Percentiles rank a stretch among this genome's conserved stretches.
phyloP scores from a whole-genome alignment of 2,329 filamentous ascomycete genomes.

The Alternaria sp. region DNA sequence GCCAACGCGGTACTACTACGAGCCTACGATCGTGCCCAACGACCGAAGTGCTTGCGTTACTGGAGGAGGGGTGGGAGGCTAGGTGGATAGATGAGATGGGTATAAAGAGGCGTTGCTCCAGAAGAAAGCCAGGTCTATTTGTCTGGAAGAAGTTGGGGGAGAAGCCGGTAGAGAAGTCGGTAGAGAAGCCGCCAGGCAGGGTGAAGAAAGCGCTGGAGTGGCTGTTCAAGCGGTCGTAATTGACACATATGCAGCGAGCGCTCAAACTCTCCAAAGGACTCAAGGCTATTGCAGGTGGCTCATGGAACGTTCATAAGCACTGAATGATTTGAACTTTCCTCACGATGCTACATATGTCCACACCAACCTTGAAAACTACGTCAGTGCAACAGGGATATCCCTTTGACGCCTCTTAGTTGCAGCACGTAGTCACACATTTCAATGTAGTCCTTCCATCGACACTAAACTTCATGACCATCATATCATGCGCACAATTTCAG shows the following conservation, averaged over 20 bases:
- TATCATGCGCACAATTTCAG: not conserved
- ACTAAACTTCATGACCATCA: not conserved
- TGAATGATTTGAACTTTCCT: not conserved
- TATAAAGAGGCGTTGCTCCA: not conserved
- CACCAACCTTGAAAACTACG: not conserved
- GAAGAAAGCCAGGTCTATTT: not conserved
- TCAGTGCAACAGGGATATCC: not conserved
- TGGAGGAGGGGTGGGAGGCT: not conserved
- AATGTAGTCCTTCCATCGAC: not conserved
- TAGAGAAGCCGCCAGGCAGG: not conserved
- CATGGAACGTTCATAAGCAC: not conserved
- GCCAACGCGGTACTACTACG: not conserved
- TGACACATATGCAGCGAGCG: not conserved
- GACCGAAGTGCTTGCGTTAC: not conserved
- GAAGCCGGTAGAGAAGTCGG: not conserved
- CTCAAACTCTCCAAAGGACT: not conserved
- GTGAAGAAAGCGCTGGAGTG: not conserved
- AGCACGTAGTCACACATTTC: not conserved
- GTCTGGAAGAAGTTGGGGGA: not conserved
- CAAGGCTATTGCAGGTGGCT: not conserved
- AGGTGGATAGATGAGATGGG: not conserved
- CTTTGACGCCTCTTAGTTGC: not conserved
- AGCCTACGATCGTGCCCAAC: not conserved
- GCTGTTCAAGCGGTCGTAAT: not conserved
- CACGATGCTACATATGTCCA: not conserved